Percentiles rank a stretch among this genome's conserved stretches.
Conservation (phyloP, 1,284 basidiomycete species). For the Inonotus hispidus region DNA sequence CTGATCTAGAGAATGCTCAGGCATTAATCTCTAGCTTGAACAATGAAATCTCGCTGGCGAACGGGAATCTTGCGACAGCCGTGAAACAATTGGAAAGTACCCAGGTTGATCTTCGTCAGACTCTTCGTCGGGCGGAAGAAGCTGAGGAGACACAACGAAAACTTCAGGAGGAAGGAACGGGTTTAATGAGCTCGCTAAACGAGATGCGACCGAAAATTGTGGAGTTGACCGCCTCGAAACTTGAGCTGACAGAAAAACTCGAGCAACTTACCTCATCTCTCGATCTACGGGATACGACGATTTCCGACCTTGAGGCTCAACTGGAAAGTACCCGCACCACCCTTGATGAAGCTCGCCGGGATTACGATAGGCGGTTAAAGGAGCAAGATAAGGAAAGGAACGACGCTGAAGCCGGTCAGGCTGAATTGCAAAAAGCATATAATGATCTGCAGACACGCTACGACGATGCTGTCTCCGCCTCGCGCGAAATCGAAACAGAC, state of each 20-base stretch:
- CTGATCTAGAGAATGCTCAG: constrained; percentile 41
- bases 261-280: constrained; percentile 50
- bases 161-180: constrained; percentile 66
- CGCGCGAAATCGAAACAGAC: constrained; percentile 54
- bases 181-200: constrained; percentile 68
- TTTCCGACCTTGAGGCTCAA: constrained; percentile 55
- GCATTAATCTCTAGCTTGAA: constrained; percentile 46
- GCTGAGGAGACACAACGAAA: constrained; percentile 65
- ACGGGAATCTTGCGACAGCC: constrained; percentile 45
- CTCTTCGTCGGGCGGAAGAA: constrained; percentile 63
- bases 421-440: constrained; percentile 60
- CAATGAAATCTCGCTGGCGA: constrained; percentile 50
- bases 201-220: constrained; percentile 83
- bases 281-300: constrained; percentile 48
- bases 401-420: constrained; percentile 40
- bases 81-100: constrained; percentile 53
- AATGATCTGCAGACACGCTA: constrained; percentile 58
- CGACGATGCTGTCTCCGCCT: constrained; percentile 42
- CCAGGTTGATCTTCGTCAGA: constrained; percentile 55
- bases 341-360: constrained; percentile 39
- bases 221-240: constrained; percentile 64
- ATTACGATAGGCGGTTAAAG: constrained; percentile 37
- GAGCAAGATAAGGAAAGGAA: constrained; percentile 47
- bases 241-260: constrained; percentile 59
- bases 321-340: constrained; percentile 49